A percentile compares a stretch with the other conserved stretches of the same genome.
Evolutionary conservation across 176 grass and related monocot genomes (phyloP).

Genomic region (Hordeum marinum): DNA sequence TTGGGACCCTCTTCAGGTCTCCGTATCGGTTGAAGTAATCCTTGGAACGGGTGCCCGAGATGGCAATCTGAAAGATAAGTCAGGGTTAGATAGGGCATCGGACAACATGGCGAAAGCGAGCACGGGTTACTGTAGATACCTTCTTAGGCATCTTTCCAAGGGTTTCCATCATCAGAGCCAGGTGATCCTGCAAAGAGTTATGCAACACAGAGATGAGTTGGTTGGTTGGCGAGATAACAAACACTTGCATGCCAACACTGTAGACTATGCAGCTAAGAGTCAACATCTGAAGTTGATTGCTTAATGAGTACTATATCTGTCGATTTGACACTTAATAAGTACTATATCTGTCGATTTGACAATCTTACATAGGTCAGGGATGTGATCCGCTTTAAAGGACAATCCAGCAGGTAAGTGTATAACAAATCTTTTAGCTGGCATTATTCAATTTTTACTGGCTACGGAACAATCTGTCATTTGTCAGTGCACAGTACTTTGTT

Average conservation of each 20-base stretch:
- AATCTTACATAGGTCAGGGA: slow-evolving; percentile 8
- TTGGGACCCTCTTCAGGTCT: slow-evolving; percentile 71
- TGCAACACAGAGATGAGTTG: neutral
- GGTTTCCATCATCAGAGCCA: slow-evolving; percentile 90
- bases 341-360: neutral
- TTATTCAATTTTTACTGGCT: neutral
- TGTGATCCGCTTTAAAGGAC: neutral
- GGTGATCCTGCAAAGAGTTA: slow-evolving; percentile 63
- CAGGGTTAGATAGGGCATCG: neutral
- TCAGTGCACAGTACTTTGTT: neutral
- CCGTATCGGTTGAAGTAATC: slow-evolving; percentile 81
- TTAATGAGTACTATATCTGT: neutral
- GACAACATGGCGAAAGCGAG: neutral
- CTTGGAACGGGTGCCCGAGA: slow-evolving; percentile 57
- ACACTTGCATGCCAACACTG: neutral
- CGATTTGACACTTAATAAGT: neutral
- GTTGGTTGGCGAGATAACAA: slow-evolving; percentile 13
- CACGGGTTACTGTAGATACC: slow-evolving; percentile 17
- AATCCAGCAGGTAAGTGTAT: neutral
- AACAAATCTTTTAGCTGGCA: neutral
- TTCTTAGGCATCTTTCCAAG: slow-evolving; percentile 90
- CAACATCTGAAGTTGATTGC: slow-evolving; percentile 5
- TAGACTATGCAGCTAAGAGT: slow-evolving; percentile 5
- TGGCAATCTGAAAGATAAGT: slow-evolving; percentile 51
- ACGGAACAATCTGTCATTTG: neutral